Evolutionary conservation across 1,284 basidiomycete species (phyloP).

Genomic region (Neotropicomus parvogracilis): DNA sequence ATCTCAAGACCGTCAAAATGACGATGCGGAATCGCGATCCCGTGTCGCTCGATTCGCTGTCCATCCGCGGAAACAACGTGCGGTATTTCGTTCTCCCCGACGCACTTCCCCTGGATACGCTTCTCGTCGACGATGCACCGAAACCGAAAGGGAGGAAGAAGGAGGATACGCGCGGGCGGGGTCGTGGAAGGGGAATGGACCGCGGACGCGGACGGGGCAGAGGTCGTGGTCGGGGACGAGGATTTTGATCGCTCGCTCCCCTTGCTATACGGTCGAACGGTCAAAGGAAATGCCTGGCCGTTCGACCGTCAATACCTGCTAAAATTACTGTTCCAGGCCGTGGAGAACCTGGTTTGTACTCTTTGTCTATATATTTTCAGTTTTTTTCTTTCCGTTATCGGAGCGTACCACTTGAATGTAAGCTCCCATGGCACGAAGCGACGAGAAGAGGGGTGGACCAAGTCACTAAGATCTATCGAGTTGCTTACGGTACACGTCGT

Average conservation of each 20-base stretch:
- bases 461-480: no score
- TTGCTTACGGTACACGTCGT: slow-evolving; percentile 6
- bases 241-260: slow-evolving; percentile 24
- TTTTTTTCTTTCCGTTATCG: no score
- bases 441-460: no score
- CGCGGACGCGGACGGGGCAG: slow-evolving; percentile 50
- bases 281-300: slow-evolving; percentile 12
- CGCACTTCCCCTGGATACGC: slow-evolving; percentile 91
- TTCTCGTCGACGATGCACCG: slow-evolving; percentile 96
- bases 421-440: no score
- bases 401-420: no score
- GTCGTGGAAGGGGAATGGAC: slow-evolving; percentile 45
- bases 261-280: no score
- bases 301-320: slow-evolving; percentile 18
- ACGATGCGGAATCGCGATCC: slow-evolving; percentile 86
- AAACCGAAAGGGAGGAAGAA: slow-evolving; percentile 90
- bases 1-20: slow-evolving; percentile 96
- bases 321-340: slow-evolving; percentile 21
- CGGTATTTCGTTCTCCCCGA: slow-evolving; percentile 96
- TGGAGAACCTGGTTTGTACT: slow-evolving; percentile 26
- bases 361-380: slow-evolving; percentile 13
- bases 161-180: slow-evolving; percentile 65
- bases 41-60: slow-evolving; percentile 78
- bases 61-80: slow-evolving; percentile 90
- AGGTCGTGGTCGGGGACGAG: slow-evolving; percentile 50